Evolutionary conservation across 768 basidiomycete species (phyloP).

Genomic region (Russula emetica): DNA sequence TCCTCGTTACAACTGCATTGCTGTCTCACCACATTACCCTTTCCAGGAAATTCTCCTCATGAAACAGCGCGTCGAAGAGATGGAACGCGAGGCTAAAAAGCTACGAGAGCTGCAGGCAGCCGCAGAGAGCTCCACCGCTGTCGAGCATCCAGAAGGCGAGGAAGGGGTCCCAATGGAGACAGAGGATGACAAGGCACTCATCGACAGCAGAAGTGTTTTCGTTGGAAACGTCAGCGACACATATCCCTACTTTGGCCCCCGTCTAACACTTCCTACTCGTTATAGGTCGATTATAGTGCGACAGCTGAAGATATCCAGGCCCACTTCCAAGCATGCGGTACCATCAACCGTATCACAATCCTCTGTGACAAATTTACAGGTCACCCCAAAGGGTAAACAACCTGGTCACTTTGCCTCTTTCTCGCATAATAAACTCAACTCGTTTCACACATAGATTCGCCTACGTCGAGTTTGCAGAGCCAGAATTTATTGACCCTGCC

Average conservation of each 20-base stretch:
- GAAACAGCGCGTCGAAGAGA: constrained; percentile 90
- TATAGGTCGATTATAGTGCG: constrained; percentile 91
- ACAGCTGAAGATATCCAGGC: constrained; percentile 98
- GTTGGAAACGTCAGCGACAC: constrained; percentile 84
- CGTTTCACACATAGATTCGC: constrained; percentile 62
- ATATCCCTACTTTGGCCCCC: background rate
- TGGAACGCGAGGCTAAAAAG: constrained; percentile 88
- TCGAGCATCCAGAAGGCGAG: constrained; percentile 45
- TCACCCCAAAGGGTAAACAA: constrained; percentile 89
- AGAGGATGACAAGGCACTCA: constrained; percentile 77
- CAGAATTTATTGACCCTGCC: constrained; percentile 86
- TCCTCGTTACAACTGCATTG: background rate
- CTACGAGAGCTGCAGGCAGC: constrained; percentile 82
- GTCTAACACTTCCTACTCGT: background rate
- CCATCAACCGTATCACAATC: constrained; percentile 98
- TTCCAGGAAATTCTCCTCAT: constrained; percentile 78
- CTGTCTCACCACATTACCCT: background rate
- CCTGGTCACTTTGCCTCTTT: constrained; percentile 12
- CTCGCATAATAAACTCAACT: constrained; percentile 21
- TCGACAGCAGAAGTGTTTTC: constrained; percentile 86
- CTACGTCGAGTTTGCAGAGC: constrained; percentile 97
- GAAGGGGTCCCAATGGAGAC: constrained; percentile 58
- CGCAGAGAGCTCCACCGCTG: constrained; percentile 53
- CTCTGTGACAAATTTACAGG: constrained; percentile 99
- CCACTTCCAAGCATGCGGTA: constrained; percentile 96